A percentile compares a stretch with the other conserved stretches of the same genome.
phyloP scores from a whole-genome alignment of 495 filamentous ascomycete species.

The Recurvomyces mirabilis region DNA sequence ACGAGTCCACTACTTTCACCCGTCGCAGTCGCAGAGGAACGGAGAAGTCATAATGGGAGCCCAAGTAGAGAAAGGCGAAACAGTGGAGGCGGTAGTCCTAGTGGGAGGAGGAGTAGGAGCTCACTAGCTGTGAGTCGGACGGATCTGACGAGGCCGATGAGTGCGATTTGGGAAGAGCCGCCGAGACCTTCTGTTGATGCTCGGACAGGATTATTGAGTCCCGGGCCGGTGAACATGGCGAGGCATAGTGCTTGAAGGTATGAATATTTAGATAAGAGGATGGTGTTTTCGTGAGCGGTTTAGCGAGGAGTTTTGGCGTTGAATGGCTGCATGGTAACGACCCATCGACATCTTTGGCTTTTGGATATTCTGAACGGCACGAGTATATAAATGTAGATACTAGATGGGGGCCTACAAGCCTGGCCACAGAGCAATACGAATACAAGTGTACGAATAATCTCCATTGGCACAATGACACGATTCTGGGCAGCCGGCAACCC shows the following conservation, averaged over 20 bases:
- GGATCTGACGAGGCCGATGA: slow-evolving; percentile 11
- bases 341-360: too few species aligned
- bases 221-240: background rate
- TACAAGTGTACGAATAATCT: too few species aligned
- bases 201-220: slow-evolving; percentile 4
- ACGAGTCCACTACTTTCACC: slow-evolving; percentile 1
- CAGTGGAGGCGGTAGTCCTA: background rate
- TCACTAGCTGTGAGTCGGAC: slow-evolving; percentile 1
- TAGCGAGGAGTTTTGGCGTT: slow-evolving; percentile 9
- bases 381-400: too few species aligned
- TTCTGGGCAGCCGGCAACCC: too few species aligned
- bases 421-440: too few species aligned
- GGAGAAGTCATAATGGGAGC: background rate
- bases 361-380: too few species aligned
- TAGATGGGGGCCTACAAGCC: too few species aligned
- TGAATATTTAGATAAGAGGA: background rate
- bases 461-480: too few species aligned
- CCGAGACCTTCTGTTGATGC: slow-evolving; percentile 3
- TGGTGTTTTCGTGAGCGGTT: background rate
- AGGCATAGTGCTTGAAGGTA: slow-evolving; percentile 6
- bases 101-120: background rate
- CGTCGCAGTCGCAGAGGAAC: background rate
- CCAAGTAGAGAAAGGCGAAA: background rate
- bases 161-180: slow-evolving; percentile 7
- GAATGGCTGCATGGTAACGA: too few species aligned